phyloP scores from a whole-genome alignment of 495 filamentous ascomycete species.

The Xylaria venustula region DNA sequence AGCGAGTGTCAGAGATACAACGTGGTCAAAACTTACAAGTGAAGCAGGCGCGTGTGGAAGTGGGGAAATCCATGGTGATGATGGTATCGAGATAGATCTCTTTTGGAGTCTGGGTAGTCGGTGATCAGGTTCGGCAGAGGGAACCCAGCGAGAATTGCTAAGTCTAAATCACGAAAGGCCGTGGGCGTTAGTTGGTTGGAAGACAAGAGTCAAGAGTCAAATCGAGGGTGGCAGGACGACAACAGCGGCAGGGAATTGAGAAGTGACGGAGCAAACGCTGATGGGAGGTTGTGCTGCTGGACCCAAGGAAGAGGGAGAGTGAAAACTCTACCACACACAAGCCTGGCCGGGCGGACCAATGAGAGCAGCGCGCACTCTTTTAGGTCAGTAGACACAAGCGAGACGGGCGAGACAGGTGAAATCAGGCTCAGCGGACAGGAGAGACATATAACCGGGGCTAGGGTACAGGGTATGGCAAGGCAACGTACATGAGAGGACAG shows the following conservation, averaged over 20 bases:
- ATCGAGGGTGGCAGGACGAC: neutral
- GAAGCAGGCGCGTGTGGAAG: constrained; percentile 42
- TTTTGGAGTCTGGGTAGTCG: neutral
- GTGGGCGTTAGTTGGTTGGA: constrained; percentile 8
- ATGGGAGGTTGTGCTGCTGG: neutral
- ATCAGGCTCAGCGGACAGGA: neutral
- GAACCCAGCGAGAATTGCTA: neutral
- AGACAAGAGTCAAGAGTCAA: constrained; percentile 1
- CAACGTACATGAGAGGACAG: constrained; percentile 1
- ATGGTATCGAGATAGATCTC: constrained; percentile 6
- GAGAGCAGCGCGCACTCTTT: constrained; percentile 11
- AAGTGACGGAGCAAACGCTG: constrained; percentile 10
- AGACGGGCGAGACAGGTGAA: constrained; percentile 6
- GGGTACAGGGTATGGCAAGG: neutral
- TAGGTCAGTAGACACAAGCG: constrained; percentile 8
- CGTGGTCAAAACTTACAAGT: constrained; percentile 42
- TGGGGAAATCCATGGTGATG: constrained; percentile 40
- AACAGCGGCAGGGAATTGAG: constrained; percentile 2
- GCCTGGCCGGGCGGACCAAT: constrained; percentile 4
- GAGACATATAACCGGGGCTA: constrained; percentile 14
- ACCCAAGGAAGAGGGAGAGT: constrained; percentile 1
- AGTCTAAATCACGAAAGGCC: neutral
- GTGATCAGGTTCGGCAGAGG: neutral
- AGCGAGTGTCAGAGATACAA: neutral
- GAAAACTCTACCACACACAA: constrained; percentile 15